Base-by-base conservation (phyloP, 2,329 filamentous ascomycete genomes). In the Trematosphaeria pertusa region DNA sequence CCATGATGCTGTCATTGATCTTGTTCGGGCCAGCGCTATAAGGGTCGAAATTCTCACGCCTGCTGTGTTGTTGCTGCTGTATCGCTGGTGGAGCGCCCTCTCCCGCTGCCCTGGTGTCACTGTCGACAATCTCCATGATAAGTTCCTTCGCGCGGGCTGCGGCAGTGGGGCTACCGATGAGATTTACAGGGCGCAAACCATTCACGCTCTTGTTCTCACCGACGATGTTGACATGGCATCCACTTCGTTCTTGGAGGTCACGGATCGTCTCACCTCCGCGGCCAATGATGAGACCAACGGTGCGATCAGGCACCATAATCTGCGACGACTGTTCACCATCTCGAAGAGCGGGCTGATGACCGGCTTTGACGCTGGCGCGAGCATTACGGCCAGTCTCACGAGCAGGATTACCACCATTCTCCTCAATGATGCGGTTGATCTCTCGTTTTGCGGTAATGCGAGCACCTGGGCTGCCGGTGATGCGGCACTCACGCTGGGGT, bases 171-270 rank as follows among this genome's bases (percentile, higher is more conserved):
- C 86, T 86, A 48, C 91, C 91, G 59, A 96, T 96, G 37, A 96
- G 80, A 69, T 96, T 96, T 54, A 96, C 91, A 20, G 92, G 91
- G 39, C 91, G 86, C 52, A 96, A 79, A 34, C 91, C 91, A 66
- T 95, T 95, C 58, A 96, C 83, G 67, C 90, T 96, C 80, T 96
- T 95, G 58, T 90, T 90, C 75, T 96, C 91, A 62, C 89, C 89
- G 31, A 96, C 89, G 64, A 96, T 96, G 72, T 96, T 96, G 70
- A 96, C 91, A 71, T 96, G 92, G 70, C 91, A 96, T n/a, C 89
- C 89, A 62, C 89, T 94, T 52, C 89, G 83, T 71, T 96, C 91
- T 74, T 96, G 92, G 18, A 96, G 79, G 68, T 96, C 91, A 65
- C 91, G 87, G 63, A 96, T 96, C 1, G 91, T 96, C 75, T 96